Percentiles rank a stretch among this genome's conserved stretches.
phyloP scores from a whole-genome alignment of 192 early-diverging fungal genomes.

The Geranomyces variabilis region DNA sequence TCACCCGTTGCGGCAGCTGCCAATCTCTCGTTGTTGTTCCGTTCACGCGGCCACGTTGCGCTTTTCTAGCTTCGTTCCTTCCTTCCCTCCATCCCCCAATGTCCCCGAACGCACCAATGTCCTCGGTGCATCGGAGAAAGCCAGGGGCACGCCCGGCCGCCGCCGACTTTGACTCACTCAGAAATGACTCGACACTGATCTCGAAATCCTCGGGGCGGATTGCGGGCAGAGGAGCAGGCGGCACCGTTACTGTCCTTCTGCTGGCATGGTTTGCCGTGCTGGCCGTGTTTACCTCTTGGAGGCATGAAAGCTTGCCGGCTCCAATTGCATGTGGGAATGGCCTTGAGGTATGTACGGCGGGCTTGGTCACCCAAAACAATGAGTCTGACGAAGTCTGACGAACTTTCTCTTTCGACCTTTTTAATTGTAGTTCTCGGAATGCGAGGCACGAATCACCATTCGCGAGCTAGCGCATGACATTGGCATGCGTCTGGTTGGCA shows the following conservation, averaged over 20 bases:
- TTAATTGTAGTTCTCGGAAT: constrained; percentile 59
- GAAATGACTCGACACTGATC: no score
- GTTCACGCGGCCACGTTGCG: no score
- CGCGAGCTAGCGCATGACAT: constrained; percentile 54
- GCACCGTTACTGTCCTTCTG: neutral
- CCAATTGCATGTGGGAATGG: neutral
- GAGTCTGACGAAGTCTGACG: neutral
- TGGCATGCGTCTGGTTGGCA: constrained; percentile 63
- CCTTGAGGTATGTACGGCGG: neutral
- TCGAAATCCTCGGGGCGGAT: no score
- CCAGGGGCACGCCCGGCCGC: no score
- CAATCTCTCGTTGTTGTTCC: no score
- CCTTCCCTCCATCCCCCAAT: no score
- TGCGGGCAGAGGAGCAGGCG: neutral
- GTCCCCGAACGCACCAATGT: no score
- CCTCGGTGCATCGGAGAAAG: no score
- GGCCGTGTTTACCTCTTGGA: neutral
- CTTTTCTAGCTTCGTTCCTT: no score
- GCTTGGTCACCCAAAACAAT: constrained; percentile 4
- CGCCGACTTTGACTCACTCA: no score
- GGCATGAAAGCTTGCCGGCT: constrained; percentile 7
- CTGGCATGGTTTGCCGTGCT: constrained; percentile 15
- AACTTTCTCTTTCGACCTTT: neutral
- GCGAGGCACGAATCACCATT: constrained; percentile 53
- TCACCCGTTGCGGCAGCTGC: no score